Evolutionary conservation across 441 rosid genomes (phyloP).

Genomic region (Rhodomyrtus psidioides): DNA sequence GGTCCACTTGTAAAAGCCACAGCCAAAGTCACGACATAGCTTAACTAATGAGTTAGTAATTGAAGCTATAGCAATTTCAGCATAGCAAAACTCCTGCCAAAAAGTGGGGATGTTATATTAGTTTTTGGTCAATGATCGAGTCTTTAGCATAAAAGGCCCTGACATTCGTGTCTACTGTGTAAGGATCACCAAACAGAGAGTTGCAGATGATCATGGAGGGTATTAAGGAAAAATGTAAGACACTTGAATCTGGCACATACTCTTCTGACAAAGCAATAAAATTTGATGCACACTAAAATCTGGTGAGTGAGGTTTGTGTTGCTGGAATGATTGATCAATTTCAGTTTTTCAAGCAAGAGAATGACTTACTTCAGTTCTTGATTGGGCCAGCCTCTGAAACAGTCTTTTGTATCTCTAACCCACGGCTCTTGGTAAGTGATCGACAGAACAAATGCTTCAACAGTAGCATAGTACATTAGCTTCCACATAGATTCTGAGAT

Average conservation of each 20-base stretch:
- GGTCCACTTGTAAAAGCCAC: not conserved
- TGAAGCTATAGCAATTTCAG: not conserved
- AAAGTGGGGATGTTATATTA: too few species aligned
- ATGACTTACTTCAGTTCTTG: constrained; percentile 82
- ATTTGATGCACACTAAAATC: not conserved
- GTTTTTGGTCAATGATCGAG: too few species aligned
- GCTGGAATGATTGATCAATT: not conserved
- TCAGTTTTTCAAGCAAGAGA: not conserved
- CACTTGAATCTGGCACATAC: not conserved
- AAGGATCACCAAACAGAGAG: not conserved
- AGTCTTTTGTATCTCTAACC: constrained; percentile 50
- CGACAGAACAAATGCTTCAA: constrained; percentile 55
- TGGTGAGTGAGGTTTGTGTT: not conserved
- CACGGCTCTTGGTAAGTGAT: constrained; percentile 58
- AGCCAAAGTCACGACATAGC: not conserved
- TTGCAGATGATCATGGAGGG: not conserved
- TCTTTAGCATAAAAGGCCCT: not conserved
- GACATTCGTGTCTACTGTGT: not conserved
- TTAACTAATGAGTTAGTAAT: not conserved
- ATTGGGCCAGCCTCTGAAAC: constrained; percentile 77
- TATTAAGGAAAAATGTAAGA: not conserved
- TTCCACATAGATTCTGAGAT: constrained; percentile 94
- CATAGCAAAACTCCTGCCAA: not conserved
- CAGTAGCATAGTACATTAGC: constrained; percentile 52
- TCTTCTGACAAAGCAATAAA: not conserved